Conservation (phyloP, 176 grass and related monocot genomes). For the Oryza punctata region DNA sequence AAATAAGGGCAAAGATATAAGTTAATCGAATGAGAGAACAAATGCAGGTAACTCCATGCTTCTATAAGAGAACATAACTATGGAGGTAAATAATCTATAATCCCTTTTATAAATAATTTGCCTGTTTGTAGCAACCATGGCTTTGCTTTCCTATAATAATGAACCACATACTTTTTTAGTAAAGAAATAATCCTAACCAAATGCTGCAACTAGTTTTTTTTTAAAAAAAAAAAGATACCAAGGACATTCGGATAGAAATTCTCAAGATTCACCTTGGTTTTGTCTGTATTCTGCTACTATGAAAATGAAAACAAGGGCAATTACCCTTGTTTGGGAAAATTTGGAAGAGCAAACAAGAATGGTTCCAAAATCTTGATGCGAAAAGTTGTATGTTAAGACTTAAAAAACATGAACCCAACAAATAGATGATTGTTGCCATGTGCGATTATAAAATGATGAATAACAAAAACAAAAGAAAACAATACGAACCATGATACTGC, state of each 20-base stretch:
- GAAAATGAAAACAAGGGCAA: background rate
- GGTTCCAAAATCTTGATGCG: too few relatives aligned
- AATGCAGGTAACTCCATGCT: conserved; percentile 9
- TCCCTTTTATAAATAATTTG: background rate
- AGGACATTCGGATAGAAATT: background rate
- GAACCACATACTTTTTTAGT: background rate
- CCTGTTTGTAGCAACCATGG: conserved; percentile 2
- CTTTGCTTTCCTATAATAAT: background rate
- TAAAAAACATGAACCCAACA: background rate
- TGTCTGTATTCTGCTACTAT: background rate
- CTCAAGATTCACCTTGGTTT: background rate
- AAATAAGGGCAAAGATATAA: conserved; percentile 18
- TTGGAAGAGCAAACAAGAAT: too few relatives aligned
- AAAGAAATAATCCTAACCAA: conserved; percentile 1
- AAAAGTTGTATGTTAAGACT: background rate
- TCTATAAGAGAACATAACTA: conserved; percentile 6
- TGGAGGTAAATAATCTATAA: conserved; percentile 11
- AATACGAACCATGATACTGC: background rate
- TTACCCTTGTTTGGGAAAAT: background rate
- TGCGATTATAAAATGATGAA: background rate
- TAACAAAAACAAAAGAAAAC: background rate
- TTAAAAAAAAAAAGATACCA: background rate
- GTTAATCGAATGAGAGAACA: conserved; percentile 25
- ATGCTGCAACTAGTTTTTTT: background rate
- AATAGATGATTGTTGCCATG: background rate